A percentile compares a stretch with the other conserved stretches of the same genome.
Evolutionary conservation across 352 stramenopile genomes (phyloP).

Genomic region (Phytophthora pini): DNA sequence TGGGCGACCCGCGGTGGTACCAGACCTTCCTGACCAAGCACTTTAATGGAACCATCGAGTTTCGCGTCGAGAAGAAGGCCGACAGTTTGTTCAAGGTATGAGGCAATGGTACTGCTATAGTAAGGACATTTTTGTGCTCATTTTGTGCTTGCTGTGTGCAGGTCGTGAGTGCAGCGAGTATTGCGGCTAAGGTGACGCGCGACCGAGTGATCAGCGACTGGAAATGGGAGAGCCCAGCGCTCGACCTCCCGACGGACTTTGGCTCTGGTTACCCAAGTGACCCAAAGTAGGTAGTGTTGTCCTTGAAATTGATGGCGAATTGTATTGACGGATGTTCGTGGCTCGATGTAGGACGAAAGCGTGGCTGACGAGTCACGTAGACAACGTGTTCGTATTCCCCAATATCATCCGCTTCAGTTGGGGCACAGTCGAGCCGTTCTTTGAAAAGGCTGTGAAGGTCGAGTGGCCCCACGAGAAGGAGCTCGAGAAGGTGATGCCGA

Average conservation of each 20-base stretch:
- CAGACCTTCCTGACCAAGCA: slow-evolving; percentile 92
- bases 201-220: slow-evolving; percentile 91
- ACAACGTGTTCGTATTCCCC: slow-evolving; percentile 92
- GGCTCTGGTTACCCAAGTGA: slow-evolving; percentile 94
- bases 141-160: slow-evolving; percentile 20
- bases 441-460: slow-evolving; percentile 62
- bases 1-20: slow-evolving; percentile 93
- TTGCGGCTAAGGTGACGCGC: slow-evolving; percentile 93
- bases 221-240: slow-evolving; percentile 84
- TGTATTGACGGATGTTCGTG: slow-evolving; percentile 6
- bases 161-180: slow-evolving; percentile 93
- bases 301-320: neutral
- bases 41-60: slow-evolving; percentile 90
- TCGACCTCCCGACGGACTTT: slow-evolving; percentile 78
- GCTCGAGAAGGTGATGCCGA: slow-evolving; percentile 53
- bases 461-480: slow-evolving; percentile 77
- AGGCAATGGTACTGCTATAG: neutral
- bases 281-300: slow-evolving; percentile 67
- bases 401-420: slow-evolving; percentile 95
- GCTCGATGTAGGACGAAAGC: slow-evolving; percentile 64
- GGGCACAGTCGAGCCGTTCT: slow-evolving; percentile 78
- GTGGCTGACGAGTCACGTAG: slow-evolving; percentile 88
- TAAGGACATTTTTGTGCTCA: no score
- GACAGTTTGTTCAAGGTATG: slow-evolving; percentile 95
- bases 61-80: slow-evolving; percentile 96